phyloP scores from a whole-genome alignment of 257 asterid genomes.

The Jasminum sambac region DNA sequence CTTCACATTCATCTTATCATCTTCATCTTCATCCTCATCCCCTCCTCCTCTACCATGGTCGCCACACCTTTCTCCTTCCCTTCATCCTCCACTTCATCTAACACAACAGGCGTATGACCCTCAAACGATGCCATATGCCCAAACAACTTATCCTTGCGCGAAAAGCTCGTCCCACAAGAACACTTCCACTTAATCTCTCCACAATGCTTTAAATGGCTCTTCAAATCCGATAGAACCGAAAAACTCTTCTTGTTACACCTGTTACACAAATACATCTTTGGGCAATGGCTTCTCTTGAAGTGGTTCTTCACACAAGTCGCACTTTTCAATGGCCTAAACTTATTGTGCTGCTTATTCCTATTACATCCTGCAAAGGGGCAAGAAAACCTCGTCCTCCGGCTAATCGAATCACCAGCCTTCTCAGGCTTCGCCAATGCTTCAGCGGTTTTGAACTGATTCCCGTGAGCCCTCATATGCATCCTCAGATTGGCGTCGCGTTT shows the following conservation, averaged over 20 bases:
- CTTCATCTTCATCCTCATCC: slow-evolving; percentile 23
- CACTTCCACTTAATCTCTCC: slow-evolving; percentile 90
- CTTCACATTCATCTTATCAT: slow-evolving; percentile 16
- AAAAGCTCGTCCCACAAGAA: slow-evolving; percentile 78
- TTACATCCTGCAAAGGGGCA: slow-evolving; percentile 84
- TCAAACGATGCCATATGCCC: slow-evolving; percentile 89
- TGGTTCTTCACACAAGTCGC: slow-evolving; percentile 81
- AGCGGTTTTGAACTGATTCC: slow-evolving; percentile 72
- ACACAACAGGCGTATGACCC: slow-evolving; percentile 89
- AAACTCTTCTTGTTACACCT: slow-evolving; percentile 78
- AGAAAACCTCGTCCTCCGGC: slow-evolving; percentile 55
- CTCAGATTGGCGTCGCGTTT: slow-evolving; percentile 89
- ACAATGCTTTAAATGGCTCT: slow-evolving; percentile 83
- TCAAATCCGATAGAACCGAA: slow-evolving; percentile 86
- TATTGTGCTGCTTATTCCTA: slow-evolving; percentile 65
- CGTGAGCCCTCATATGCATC: slow-evolving; percentile 99
- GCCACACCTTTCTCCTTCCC: slow-evolving; percentile 18
- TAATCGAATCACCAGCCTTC: slow-evolving; percentile 21
- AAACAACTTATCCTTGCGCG: slow-evolving; percentile 86
- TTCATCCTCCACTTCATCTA: slow-evolving; percentile 35
- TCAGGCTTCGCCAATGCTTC: slow-evolving; percentile 80
- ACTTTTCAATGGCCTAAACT: slow-evolving; percentile 77
- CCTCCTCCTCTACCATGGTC: slow-evolving; percentile 26
- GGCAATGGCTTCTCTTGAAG: slow-evolving; percentile 94
- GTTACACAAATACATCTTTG: slow-evolving; percentile 73